phyloP scores from a whole-genome alignment of 495 filamentous ascomycete species.

The Trichoderma gamsii region DNA sequence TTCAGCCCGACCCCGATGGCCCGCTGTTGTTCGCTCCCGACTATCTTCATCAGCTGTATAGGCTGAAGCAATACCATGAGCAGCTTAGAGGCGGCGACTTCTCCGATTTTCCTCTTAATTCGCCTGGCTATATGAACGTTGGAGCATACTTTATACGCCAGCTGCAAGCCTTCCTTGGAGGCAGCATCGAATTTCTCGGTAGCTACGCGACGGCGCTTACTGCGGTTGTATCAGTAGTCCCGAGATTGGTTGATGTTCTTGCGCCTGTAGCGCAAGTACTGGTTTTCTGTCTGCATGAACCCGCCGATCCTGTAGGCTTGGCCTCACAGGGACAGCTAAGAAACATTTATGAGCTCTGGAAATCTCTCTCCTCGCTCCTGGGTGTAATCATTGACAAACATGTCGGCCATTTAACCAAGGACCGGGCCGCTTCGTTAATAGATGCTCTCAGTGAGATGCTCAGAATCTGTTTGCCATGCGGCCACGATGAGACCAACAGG shows the following conservation, averaged over 20 bases:
- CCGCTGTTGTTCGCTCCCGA: constrained; percentile 27
- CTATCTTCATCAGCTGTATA: constrained; percentile 25
- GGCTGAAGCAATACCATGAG: constrained; percentile 15
- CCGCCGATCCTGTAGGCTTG: constrained; percentile 20
- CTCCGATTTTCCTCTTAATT: background rate
- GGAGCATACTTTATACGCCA: background rate
- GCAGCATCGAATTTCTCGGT: constrained; percentile 19
- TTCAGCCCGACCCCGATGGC: constrained; percentile 15
- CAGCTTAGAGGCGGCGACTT: background rate
- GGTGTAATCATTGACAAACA: constrained; percentile 42
- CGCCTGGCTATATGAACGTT: too few species aligned
- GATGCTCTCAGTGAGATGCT: constrained; percentile 34
- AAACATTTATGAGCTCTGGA: constrained; percentile 36
- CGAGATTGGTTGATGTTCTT: constrained; percentile 40
- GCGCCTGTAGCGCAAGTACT: constrained; percentile 31
- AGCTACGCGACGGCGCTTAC: constrained; percentile 30
- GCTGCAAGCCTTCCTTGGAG: background rate
- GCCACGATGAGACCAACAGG: constrained; percentile 27
- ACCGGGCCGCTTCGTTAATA: constrained; percentile 37
- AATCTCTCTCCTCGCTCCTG: constrained; percentile 33
- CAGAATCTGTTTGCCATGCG: constrained; percentile 34
- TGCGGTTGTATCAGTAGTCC: constrained; percentile 30
- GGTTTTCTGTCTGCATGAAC: constrained; percentile 28
- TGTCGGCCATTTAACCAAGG: constrained; percentile 38
- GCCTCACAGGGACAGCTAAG: constrained; percentile 21